Evolutionary conservation across 306 rosid genomes (phyloP).

Genomic region (Datisca glomerata): DNA sequence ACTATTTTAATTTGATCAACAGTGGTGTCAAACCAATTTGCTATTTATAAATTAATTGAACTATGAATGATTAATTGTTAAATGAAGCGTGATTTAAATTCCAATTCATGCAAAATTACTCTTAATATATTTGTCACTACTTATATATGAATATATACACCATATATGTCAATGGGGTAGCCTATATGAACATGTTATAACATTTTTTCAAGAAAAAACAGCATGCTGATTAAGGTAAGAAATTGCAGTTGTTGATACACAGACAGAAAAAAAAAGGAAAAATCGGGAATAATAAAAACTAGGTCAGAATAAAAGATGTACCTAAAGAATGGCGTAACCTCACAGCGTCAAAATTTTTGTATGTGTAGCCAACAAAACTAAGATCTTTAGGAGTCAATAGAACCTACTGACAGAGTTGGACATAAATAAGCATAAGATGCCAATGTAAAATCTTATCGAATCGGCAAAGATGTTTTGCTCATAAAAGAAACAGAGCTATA

Average conservation of each 20-base stretch:
- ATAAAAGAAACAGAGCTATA: no score
- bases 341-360: conserved; percentile 86
- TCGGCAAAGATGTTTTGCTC: no score
- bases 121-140: no score
- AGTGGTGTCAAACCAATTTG: no score
- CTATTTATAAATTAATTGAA: no score
- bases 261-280: conserved; percentile 5
- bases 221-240: neutral
- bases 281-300: conserved; percentile 1
- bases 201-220: neutral
- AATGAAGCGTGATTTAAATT: no score
- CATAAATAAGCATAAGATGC: conserved; percentile 10
- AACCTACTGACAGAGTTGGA: conserved; percentile 30
- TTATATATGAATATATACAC: no score
- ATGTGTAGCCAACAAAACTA: conserved; percentile 93
- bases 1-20: no score
- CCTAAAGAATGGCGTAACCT: conserved; percentile 45
- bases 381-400: conserved; percentile 78
- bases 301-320: conserved; percentile 18
- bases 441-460: conserved; percentile 3
- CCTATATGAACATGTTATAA: neutral
- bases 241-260: neutral
- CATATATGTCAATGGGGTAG: no score
- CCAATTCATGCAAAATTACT: no score
- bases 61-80: no score